These are phyloP conservation scores for Adiantum capillusveneris DNA, from an alignment of 75 land plant species.

Conservation along the genomic window DNA sequence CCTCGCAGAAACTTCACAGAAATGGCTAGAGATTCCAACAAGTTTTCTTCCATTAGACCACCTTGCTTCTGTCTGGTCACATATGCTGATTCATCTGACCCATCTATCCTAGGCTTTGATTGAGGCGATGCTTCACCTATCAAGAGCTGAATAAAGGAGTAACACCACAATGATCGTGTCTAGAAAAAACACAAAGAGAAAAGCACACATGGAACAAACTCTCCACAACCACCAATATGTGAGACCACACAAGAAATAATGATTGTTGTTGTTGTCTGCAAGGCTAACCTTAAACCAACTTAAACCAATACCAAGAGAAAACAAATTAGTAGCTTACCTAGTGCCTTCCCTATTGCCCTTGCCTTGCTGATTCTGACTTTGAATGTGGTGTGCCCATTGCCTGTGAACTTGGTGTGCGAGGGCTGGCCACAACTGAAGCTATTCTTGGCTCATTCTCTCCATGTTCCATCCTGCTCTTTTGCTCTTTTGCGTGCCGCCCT, in stretches of 20 bases:
- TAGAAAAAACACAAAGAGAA: too few relatives aligned
- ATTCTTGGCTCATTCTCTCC: too few relatives aligned
- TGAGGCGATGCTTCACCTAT: background rate
- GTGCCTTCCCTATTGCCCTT: slow-evolving; percentile 5
- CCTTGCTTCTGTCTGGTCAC: background rate
- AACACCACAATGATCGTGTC: too few relatives aligned
- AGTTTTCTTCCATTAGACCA: background rate
- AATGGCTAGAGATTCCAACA: slow-evolving; percentile 56
- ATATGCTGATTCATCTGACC: background rate
- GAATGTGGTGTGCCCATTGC: background rate
- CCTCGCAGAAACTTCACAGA: slow-evolving; percentile 80
- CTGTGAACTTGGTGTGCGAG: slow-evolving; percentile 11
- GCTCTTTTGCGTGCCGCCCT: slow-evolving; percentile 64
- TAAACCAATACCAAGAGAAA: too few relatives aligned
- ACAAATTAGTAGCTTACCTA: slow-evolving; percentile 8
- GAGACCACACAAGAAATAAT: too few relatives aligned
- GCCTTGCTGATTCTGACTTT: slow-evolving; percentile 12
- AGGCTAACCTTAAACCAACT: too few relatives aligned
- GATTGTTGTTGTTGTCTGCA: too few relatives aligned
- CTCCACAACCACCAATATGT: too few relatives aligned
- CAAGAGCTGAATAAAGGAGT: background rate
- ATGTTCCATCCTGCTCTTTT: slow-evolving; percentile 73
- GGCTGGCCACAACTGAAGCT: slow-evolving; percentile 1
- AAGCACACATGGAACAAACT: too few relatives aligned
- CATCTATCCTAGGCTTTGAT: background rate